These are phyloP conservation scores for Hyaloraphidium curvatum DNA, from an alignment of 192 early-diverging fungal species.

Conservation along the genomic window DNA sequence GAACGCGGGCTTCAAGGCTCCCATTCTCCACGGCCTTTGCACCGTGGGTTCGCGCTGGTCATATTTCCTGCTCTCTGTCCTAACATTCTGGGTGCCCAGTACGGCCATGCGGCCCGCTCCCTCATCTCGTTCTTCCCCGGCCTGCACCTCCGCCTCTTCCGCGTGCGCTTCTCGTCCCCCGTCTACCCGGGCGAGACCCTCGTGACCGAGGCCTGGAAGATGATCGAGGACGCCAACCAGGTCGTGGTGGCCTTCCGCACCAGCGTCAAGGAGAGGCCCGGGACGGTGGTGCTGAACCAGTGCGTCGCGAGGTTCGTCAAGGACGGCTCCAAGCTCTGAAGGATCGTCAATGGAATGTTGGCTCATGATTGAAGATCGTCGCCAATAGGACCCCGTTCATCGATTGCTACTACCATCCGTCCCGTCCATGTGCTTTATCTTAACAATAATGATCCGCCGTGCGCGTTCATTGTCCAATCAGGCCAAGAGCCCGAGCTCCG, in stretches of 20 bases:
- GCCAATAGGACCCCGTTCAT: no score
- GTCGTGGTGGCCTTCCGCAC: conserved; percentile 33
- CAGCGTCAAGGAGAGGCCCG: conserved; percentile 32
- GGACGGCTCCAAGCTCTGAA: no score
- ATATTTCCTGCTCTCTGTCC: neutral
- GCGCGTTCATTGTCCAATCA: no score
- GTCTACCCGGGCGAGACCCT: conserved; percentile 53
- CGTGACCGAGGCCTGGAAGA: conserved; percentile 49
- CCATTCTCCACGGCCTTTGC: conserved; percentile 53
- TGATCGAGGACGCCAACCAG: conserved; percentile 14
- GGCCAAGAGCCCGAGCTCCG: no score
- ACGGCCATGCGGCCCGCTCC: neutral
- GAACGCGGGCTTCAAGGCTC: conserved; percentile 41
- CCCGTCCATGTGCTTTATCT: no score
- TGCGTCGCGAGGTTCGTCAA: conserved; percentile 26
- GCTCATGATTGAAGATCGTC: no score
- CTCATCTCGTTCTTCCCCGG: no score
- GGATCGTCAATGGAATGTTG: no score
- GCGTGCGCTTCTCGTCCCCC: conserved; percentile 35
- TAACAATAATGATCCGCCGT: no score
- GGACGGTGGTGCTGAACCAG: conserved; percentile 35
- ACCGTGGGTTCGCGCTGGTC: neutral
- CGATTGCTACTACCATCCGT: no score
- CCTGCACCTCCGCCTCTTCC: no score
- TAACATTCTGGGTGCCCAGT: neutral